Conservation (phyloP, 768 basidiomycete genomes). For the Filobasidium floriforme region DNA sequence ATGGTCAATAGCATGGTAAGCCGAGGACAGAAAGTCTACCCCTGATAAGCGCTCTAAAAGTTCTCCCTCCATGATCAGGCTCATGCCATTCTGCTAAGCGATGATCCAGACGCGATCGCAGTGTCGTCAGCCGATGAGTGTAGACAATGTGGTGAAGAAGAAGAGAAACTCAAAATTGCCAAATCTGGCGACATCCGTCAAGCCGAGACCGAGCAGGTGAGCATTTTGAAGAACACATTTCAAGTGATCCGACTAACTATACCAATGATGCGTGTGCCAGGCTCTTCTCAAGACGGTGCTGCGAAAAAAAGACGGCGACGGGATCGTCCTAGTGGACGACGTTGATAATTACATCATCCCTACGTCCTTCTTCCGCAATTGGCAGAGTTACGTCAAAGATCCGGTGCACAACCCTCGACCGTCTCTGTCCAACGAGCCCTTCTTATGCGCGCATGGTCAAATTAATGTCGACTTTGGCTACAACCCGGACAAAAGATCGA, state of each 20-base stretch:
- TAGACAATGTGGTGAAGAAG: too few relatives aligned
- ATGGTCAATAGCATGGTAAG: too few relatives aligned
- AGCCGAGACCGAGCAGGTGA: too few relatives aligned
- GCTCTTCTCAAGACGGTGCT: neutral
- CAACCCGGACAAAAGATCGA: constrained; percentile 2
- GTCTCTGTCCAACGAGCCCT: neutral
- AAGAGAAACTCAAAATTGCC: too few relatives aligned
- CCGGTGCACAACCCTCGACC: neutral
- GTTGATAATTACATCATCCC: constrained; percentile 3
- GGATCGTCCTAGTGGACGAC: constrained; percentile 1
- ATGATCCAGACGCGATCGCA: too few relatives aligned
- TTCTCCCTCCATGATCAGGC: too few relatives aligned
- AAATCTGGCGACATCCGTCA: too few relatives aligned
- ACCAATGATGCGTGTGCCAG: neutral
- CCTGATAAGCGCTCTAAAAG: too few relatives aligned
- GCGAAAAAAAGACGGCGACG: neutral
- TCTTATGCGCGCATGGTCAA: constrained; percentile 5
- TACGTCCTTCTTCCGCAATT: neutral
- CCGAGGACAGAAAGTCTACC: too few relatives aligned
- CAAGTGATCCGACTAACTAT: neutral
- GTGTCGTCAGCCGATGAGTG: too few relatives aligned
- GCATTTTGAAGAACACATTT: too few relatives aligned
- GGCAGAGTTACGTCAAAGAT: neutral
- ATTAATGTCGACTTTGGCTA: constrained; percentile 5
- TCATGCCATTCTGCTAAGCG: too few relatives aligned